These are phyloP conservation scores for Ceratocystiopsis minuta DNA, from an alignment of 2,329 filamentous ascomycete genomes.

Conservation along the genomic window DNA sequence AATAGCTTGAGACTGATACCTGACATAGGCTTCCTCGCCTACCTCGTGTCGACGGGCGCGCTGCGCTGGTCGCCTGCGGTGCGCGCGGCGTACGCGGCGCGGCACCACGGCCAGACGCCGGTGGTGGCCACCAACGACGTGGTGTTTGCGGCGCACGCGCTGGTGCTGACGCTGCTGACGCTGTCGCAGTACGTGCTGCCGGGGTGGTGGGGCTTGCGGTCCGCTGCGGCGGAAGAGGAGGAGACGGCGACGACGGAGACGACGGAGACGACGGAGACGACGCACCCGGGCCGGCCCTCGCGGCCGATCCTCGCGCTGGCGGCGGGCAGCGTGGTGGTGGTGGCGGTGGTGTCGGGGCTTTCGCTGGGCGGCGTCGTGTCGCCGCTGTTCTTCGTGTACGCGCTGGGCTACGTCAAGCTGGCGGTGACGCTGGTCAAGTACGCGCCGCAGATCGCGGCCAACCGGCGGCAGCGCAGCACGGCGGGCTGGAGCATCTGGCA, in stretches of 20 bases:
- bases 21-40: conserved; percentile 57
- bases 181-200: conserved; percentile 61
- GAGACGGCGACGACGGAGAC: no score
- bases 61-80: conserved; percentile 69
- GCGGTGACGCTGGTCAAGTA: conserved; percentile 84
- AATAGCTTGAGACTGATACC: no score
- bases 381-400: conserved; percentile 41
- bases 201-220: conserved; percentile 56
- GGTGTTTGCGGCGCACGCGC: conserved; percentile 67
- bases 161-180: conserved; percentile 52
- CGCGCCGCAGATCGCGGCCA: conserved; percentile 67
- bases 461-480: conserved; percentile 72
- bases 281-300: no score
- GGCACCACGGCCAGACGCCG: conserved; percentile 57
- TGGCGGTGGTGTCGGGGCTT: no score
- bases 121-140: conserved; percentile 85
- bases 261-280: no score
- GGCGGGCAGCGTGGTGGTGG: conserved; percentile 12
- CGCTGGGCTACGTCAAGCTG: conserved; percentile 76
- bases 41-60: conserved; percentile 53
- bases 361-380: neutral
- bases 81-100: conserved; percentile 63
- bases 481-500: conserved; percentile 72
- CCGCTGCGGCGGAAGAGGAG: conserved; percentile 24
- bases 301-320: no score